Evolutionary conservation across 2,329 filamentous ascomycete species (phyloP).

Genomic region (Aspergillus sp.): DNA sequence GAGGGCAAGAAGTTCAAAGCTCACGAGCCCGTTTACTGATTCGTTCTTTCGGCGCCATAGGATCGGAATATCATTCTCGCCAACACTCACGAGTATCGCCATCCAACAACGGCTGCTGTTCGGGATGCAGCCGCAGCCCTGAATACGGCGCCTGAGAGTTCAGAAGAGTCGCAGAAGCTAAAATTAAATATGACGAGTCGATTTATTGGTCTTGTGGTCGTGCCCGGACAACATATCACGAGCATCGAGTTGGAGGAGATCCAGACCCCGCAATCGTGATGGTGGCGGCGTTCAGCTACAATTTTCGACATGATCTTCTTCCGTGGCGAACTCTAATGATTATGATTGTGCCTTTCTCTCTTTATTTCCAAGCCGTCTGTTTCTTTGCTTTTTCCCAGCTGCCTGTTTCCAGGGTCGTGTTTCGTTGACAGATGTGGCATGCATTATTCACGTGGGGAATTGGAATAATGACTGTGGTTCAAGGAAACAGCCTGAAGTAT

Average conservation of each 20-base stretch:
- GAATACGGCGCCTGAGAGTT: conserved; percentile 20
- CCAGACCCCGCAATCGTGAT: conserved; percentile 39
- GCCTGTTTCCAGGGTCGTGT: background rate
- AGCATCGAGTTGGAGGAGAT: conserved; percentile 83
- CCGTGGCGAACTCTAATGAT: conserved; percentile 8
- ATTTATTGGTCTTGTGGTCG: conserved; percentile 84
- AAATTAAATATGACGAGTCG: conserved; percentile 76
- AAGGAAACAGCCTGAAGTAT: background rate
- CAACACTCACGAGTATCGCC: conserved; percentile 84
- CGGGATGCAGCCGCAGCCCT: conserved; percentile 42
- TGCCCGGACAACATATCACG: conserved; percentile 80
- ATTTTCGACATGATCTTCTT: background rate
- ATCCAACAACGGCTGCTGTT: conserved; percentile 58
- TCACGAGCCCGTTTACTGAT: conserved; percentile 16
- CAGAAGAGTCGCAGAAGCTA: conserved; percentile 35
- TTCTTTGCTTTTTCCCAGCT: background rate
- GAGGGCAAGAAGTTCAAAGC: conserved; percentile 8
- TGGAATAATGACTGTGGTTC: conserved; percentile 1
- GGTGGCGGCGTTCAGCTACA: conserved; percentile 8
- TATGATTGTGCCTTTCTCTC: background rate
- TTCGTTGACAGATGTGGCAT: conserved; percentile 5
- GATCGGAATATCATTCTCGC: conserved; percentile 85
- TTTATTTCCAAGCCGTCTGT: background rate
- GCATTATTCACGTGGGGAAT: conserved; percentile 8
- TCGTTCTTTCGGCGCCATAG: conserved; percentile 45